These are phyloP conservation scores for Ophiostoma sp. DNA, from an alignment of 2,329 filamentous ascomycete species.

Conservation along the genomic window DNA sequence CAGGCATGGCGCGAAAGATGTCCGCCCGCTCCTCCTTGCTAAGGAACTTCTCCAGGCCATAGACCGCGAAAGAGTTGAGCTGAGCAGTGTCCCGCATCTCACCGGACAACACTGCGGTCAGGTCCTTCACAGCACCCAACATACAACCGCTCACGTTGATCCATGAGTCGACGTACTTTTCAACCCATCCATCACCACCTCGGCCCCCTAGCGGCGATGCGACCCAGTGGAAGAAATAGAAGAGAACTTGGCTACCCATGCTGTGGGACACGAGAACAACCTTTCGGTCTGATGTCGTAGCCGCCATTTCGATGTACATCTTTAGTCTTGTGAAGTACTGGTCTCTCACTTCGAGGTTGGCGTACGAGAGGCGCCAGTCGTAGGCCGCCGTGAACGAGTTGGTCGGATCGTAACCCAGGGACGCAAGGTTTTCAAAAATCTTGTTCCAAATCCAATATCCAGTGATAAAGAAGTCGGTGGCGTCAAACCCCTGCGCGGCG, in stretches of 20 bases:
- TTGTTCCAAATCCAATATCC: conserved; percentile 99
- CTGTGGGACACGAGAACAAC: conserved; percentile 87
- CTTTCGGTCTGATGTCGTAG: conserved; percentile 73
- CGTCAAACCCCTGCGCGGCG: conserved; percentile 94
- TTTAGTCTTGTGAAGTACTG: conserved; percentile 93
- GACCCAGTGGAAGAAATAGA: conserved; percentile 78
- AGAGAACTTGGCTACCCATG: conserved; percentile 95
- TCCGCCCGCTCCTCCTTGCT: conserved; percentile 87
- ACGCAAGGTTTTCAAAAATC: conserved; percentile 94
- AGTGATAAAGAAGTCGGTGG: conserved; percentile 90
- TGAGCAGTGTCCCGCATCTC: conserved; percentile 99
- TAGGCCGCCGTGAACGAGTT: conserved; percentile 71
- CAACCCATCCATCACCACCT: conserved; percentile 86
- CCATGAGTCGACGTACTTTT: conserved; percentile 87
- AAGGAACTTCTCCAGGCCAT: conserved; percentile 93
- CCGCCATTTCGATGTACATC: conserved; percentile 82
- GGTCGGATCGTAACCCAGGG: conserved; percentile 89
- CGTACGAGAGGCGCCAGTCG: conserved; percentile 91
- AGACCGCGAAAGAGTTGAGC: conserved; percentile 93
- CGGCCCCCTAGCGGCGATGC: conserved; percentile 74
- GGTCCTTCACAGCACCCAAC: conserved; percentile 88
- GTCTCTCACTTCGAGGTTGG: conserved; percentile 85
- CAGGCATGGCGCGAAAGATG: conserved; percentile 95
- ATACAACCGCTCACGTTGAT: conserved; percentile 98
- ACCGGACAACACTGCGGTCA: conserved; percentile 87